A percentile compares a stretch with the other conserved stretches of the same genome.
Conservation (phyloP, 1,284 basidiomycete species). For the Abortiporus biennis region DNA sequence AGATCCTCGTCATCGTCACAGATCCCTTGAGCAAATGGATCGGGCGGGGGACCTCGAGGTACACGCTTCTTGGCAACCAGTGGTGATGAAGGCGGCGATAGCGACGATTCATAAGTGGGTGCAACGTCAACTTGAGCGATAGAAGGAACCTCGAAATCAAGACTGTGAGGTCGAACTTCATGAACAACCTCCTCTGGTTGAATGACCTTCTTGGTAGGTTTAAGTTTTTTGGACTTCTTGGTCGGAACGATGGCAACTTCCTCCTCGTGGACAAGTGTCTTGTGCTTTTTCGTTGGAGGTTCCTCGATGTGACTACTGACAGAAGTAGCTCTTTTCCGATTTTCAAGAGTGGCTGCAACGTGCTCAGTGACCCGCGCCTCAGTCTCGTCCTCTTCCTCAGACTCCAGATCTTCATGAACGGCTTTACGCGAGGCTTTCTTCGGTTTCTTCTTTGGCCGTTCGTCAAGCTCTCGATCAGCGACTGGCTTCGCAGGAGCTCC, state of each 20-base stretch:
- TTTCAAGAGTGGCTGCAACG: conserved; percentile 15
- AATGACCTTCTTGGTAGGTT: conserved; percentile 21
- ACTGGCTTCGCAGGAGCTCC: conserved; percentile 21
- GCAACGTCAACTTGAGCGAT: conserved; percentile 45
- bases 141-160: conserved; percentile 43
- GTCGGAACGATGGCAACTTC: conserved; percentile 24
- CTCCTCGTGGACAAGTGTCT: conserved; percentile 28
- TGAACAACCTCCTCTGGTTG: conserved; percentile 29
- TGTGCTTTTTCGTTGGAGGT: conserved; percentile 27
- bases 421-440: conserved; percentile 31
- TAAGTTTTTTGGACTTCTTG: conserved; percentile 26
- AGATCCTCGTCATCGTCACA: conserved; percentile 91
- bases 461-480: conserved; percentile 26
- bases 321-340: conserved; percentile 24
- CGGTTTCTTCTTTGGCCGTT: conserved; percentile 40
- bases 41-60: conserved; percentile 47
- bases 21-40: conserved; percentile 53
- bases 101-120: too few species aligned
- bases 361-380: conserved; percentile 15
- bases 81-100: conserved; percentile 33
- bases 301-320: conserved; percentile 24
- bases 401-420: conserved; percentile 15
- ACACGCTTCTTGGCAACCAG: conserved; percentile 18
- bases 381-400: conserved; percentile 19
- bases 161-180: conserved; percentile 44